These are phyloP conservation scores for Omphalea diandra DNA, from an alignment of 441 rosid genomes.

Conservation along the genomic window DNA sequence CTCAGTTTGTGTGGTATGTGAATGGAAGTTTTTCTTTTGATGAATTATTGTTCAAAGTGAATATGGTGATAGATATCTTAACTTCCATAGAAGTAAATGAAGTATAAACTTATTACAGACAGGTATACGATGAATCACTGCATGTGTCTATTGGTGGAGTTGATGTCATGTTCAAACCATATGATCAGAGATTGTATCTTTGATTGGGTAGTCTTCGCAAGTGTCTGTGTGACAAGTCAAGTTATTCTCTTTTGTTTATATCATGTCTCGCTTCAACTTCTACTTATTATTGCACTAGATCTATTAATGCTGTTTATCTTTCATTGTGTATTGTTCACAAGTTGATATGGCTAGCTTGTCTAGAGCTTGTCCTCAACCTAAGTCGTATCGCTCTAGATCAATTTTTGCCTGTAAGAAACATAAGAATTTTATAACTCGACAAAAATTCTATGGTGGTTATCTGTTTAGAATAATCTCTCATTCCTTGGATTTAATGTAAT, in stretches of 20 bases:
- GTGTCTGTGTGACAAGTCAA: neutral
- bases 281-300: too few relatives aligned
- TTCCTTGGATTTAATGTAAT: neutral
- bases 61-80: neutral
- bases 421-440: neutral
- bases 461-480: neutral
- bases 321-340: too few relatives aligned
- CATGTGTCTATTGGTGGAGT: neutral
- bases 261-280: neutral
- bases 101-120: neutral
- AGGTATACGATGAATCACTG: neutral
- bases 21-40: neutral
- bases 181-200: neutral
- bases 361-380: neutral
- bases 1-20: constrained; percentile 71
- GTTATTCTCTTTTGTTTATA: neutral
- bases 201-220: neutral
- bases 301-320: too few relatives aligned
- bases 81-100: constrained; percentile 5
- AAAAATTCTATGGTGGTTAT: neutral
- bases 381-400: neutral
- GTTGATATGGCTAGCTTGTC: neutral
- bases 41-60: neutral
- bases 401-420: neutral
- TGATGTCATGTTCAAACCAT: neutral